Evolutionary conservation across 1,284 basidiomycete genomes (phyloP).

Genomic region (Austropuccinia psidii): DNA sequence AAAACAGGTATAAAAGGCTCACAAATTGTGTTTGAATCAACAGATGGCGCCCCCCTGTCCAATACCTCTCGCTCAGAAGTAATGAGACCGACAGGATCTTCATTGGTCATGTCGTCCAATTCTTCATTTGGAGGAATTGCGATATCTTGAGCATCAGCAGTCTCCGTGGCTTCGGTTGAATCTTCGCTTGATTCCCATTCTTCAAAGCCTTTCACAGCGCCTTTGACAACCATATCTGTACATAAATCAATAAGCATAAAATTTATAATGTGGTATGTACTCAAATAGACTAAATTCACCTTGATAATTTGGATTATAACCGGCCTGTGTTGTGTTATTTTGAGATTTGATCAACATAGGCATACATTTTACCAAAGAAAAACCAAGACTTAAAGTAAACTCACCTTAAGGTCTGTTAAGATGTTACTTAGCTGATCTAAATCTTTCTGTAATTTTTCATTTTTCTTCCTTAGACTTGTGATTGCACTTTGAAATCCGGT

Average conservation of each 20-base stretch:
- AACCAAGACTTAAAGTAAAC: not conserved
- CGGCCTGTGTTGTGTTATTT: conserved; percentile 47
- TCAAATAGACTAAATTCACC: not conserved
- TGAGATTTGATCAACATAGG: not conserved
- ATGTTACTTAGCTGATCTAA: conserved; percentile 75
- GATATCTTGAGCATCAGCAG: not conserved
- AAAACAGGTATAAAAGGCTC: not conserved
- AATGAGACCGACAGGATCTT: conserved; percentile 25
- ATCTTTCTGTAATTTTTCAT: conserved; percentile 64
- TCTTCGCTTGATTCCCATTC: conserved; percentile 52
- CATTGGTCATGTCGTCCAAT: conserved; percentile 17
- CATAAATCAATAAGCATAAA: not conserved
- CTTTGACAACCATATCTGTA: conserved; percentile 88
- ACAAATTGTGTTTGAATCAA: conserved; percentile 36
- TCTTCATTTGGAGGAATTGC: conserved; percentile 10
- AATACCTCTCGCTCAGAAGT: conserved; percentile 1
- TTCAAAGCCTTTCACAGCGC: conserved; percentile 89
- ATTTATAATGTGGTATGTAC: not conserved
- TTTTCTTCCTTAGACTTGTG: conserved; percentile 63
- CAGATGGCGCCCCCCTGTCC: not conserved
- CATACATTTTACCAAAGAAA: not conserved
- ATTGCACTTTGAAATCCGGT: conserved; percentile 66
- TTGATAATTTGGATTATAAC: conserved; percentile 97
- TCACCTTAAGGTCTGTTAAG: conserved; percentile 64
- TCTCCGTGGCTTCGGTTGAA: not conserved